A percentile compares a stretch with the other conserved stretches of the same genome.
phyloP scores from a whole-genome alignment of 2,329 filamentous ascomycete genomes.

The Paraphoma sp. region DNA sequence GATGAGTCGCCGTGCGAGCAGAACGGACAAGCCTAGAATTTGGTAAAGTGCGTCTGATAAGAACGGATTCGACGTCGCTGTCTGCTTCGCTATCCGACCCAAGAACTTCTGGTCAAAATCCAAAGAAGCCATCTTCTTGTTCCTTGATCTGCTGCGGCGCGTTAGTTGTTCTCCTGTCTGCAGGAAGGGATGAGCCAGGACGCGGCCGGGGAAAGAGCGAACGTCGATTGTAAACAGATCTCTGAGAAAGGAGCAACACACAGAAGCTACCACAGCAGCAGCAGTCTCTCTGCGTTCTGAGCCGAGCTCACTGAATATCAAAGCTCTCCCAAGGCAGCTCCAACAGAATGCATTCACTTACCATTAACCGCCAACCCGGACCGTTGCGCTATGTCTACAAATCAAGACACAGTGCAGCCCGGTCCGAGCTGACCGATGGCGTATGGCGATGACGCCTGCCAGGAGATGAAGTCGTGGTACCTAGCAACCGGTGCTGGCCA shows the following conservation, averaged over 20 bases:
- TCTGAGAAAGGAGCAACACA: not conserved
- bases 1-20: conserved; percentile 83
- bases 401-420: conserved; percentile 40
- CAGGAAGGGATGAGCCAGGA: conserved; percentile 4
- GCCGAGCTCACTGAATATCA: not conserved
- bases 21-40: conserved; percentile 86
- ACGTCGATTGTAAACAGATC: not conserved
- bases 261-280: not conserved
- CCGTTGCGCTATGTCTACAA: conserved; percentile 41
- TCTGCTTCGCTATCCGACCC: conserved; percentile 82
- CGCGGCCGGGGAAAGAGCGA: conserved; percentile 2
- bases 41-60: conserved; percentile 87
- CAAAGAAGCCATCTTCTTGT: conserved; percentile 80
- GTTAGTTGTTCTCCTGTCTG: conserved; percentile 8
- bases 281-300: not conserved
- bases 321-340: not conserved
- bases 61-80: conserved; percentile 77
- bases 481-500: conserved; percentile 35
- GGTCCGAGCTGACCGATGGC: conserved; percentile 40
- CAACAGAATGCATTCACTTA: conserved; percentile 24
- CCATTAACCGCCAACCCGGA: conserved; percentile 40
- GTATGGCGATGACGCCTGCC: conserved; percentile 24
- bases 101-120: conserved; percentile 98
- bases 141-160: conserved; percentile 2
- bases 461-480: conserved; percentile 36